Base-by-base conservation (phyloP, 805 yeast genomes). In the Metschnikowia orientalis region DNA sequence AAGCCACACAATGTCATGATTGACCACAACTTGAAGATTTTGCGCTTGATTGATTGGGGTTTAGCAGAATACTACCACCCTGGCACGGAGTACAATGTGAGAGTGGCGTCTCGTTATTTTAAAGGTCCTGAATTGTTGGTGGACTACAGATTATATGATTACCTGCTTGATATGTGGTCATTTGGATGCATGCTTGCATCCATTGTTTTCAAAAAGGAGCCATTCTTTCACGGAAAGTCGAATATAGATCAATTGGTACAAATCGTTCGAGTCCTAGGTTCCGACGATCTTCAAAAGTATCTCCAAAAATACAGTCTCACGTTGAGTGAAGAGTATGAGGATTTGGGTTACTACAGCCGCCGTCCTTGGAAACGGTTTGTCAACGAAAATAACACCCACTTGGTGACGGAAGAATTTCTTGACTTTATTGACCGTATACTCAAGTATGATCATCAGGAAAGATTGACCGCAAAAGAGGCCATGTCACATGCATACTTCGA, bases 1-100 rank as follows among this genome's bases (percentile, higher is more conserved):
- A 87, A 87, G 56, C 95, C 95, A 8, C 95, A 87, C 57, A 87
- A 87, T 53, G 86, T 87, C 26, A 87, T 87, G 95, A 87, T 87
- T 47, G 95, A 88, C 59, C 95, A 87, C 41, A 62, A 68, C 16
- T 57, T 54, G 28, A 73, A 71, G 45, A 63, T 67, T 24, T 62
- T 88, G 51, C 73, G 90, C 48, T 72, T 88, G 35, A 88, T 88
- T 44, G 96, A 88, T 63, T 88, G 96, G 96, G 96, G 96, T 10
- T 63, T 88, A 40, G 95, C 95, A 6, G 96, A 88, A 56, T 88
- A 84, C 53, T 88, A 88, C 59, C 95, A 88, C 54, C 81, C 83
- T 2, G 92, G 90, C 4, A 83, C 82, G 30, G 94, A 86, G 46
- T 88, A 85, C 61, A 88, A 88, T 51, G 95, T 86, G 14, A 72